Evolutionary conservation across 345 rosid genomes (phyloP), one percentile per base, ranked within the genome.

Genomic region (Eucalyptus marginata): DNA sequence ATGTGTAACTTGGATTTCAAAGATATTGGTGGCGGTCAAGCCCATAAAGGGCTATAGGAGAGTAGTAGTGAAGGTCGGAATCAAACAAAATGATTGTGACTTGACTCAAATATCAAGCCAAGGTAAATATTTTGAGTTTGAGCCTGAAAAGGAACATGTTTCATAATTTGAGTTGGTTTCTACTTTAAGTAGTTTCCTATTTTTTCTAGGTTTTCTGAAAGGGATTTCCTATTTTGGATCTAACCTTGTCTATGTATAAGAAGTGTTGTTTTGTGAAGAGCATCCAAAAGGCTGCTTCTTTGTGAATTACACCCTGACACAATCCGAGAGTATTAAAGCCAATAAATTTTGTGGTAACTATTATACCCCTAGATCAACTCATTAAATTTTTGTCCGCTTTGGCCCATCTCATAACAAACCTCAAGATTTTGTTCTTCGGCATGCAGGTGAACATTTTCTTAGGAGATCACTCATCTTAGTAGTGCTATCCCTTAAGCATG

Each of bases 221-320:
- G 56, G 56, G 56, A 52, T 18, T 52, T 52, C 56, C 64, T 24
- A 58, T 24, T 22, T 58, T 58, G 13, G n/a, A 58, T 58, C n/a
- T 25, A 58, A 58, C 1, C n/a, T 22, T 58, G 64, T 58, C 64
- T 58, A 24, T 58, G 29, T 58, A 10, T 58, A 25, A 1, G 64
- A 58, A 58, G n/a, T 58, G 64, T 58, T 58, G 64, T n/a, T 58
- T 58, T 25, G 29, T 58, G 64, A 58, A 58, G n/a, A 58, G 64
- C 64, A 58, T 58, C 6, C n/a, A 1, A 58, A 58, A 58, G 13
- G n/a, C 3, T 58, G 13, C n/a, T 58, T 58, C 29, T 58, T 22
- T 11, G n/a, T 24, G 13, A 58, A 58, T 58, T 4, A 58, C 13
- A 58, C n/a, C 0, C 0, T 0, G 13, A 58, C 0, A 25, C 29